Conservation (phyloP, 2,329 filamentous ascomycete species). For the Ascochyta pisi region DNA sequence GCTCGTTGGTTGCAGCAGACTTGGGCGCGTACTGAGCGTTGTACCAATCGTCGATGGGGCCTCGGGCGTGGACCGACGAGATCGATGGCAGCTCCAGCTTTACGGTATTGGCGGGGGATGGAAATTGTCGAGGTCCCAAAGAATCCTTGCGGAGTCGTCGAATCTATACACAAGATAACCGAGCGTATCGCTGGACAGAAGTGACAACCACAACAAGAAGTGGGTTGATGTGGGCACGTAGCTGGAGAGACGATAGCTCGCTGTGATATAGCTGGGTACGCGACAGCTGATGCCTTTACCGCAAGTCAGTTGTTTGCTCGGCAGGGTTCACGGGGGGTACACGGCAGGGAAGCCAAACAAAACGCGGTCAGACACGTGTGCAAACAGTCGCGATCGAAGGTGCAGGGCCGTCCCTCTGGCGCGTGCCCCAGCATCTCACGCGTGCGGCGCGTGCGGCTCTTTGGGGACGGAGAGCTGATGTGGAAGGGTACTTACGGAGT, state of each 20-base stretch:
- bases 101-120: slow-evolving; percentile 66
- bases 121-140: slow-evolving; percentile 14
- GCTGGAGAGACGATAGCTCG: slow-evolving; percentile 37
- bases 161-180: slow-evolving; percentile 35
- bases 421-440: slow-evolving; percentile 10
- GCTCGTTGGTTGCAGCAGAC: slow-evolving; percentile 73
- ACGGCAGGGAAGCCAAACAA: slow-evolving; percentile 34
- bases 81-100: slow-evolving; percentile 94
- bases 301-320: slow-evolving; percentile 49
- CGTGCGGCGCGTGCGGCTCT: background rate
- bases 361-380: slow-evolving; percentile 37
- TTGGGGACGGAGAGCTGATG: background rate
- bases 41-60: slow-evolving; percentile 75
- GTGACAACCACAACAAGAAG: background rate
- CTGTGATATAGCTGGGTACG: slow-evolving; percentile 13
- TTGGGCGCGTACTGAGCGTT: slow-evolving; percentile 71
- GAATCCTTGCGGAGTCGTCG: slow-evolving; percentile 22
- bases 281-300: slow-evolving; percentile 34
- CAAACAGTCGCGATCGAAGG: slow-evolving; percentile 35
- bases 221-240: slow-evolving; percentile 36
- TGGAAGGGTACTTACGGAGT: slow-evolving; percentile 26
- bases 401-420: background rate
- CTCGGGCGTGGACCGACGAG: slow-evolving; percentile 81
- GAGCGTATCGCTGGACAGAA: slow-evolving; percentile 23
- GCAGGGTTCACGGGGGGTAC: slow-evolving; percentile 23